A percentile compares a stretch with the other conserved stretches of the same genome.
Conservation (phyloP, 2,329 filamentous ascomycete species). For the Rhinocladiella similis region DNA sequence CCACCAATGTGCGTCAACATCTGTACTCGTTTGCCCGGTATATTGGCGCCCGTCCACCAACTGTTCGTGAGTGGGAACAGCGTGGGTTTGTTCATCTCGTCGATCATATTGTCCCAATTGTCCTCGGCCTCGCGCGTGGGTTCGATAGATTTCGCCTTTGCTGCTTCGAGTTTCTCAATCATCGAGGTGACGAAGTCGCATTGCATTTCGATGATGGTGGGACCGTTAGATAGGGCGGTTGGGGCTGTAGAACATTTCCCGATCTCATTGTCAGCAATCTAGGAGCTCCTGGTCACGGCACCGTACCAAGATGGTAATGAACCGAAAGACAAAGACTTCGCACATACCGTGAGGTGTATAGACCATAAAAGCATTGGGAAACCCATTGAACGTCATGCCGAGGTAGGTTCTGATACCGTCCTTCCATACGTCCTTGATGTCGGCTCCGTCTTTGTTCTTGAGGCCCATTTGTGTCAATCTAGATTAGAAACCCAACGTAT, state of each 20-base stretch:
- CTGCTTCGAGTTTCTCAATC: slow-evolving; percentile 51
- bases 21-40: slow-evolving; percentile 50
- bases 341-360: slow-evolving; percentile 55
- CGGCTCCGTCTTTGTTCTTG: slow-evolving; percentile 33
- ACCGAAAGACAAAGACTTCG: not conserved
- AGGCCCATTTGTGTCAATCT: slow-evolving; percentile 44
- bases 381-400: slow-evolving; percentile 43
- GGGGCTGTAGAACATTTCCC: slow-evolving; percentile 29
- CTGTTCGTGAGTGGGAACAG: slow-evolving; percentile 53
- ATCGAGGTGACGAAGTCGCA: slow-evolving; percentile 46
- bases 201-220: slow-evolving; percentile 55
- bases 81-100: slow-evolving; percentile 46
- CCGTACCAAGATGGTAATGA: too few relatives aligned
- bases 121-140: slow-evolving; percentile 47
- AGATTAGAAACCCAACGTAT: not conserved
- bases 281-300: too few relatives aligned
- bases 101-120: slow-evolving; percentile 53
- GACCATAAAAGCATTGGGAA: slow-evolving; percentile 52
- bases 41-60: slow-evolving; percentile 58
- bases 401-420: slow-evolving; percentile 42
- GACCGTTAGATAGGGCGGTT: slow-evolving; percentile 28
- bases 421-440: slow-evolving; percentile 39
- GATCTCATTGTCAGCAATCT: too few relatives aligned
- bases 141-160: slow-evolving; percentile 53
- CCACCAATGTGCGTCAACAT: slow-evolving; percentile 18